Percentiles rank a stretch among this genome's conserved stretches.
Conservation (phyloP, 495 filamentous ascomycete species). For the Lasiosphaeria miniovina region DNA sequence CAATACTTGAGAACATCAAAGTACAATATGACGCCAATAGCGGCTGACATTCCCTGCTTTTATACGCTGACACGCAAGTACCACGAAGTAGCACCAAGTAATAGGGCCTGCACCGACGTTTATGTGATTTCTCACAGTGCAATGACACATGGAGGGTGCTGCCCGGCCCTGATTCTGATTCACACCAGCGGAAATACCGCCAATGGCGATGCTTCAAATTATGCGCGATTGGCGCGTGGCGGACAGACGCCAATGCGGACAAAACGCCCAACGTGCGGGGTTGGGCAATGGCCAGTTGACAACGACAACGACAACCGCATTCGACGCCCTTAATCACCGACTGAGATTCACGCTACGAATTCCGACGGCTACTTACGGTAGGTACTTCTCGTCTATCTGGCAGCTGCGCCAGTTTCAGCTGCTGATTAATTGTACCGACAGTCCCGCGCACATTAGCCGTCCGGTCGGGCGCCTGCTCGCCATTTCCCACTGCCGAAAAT, state of each 20-base stretch:
- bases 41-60: too few relatives aligned
- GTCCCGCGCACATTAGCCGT: slow-evolving; percentile 10
- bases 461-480: too few relatives aligned
- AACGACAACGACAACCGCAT: slow-evolving; percentile 6
- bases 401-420: slow-evolving; percentile 6
- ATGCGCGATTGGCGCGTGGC: slow-evolving; percentile 6
- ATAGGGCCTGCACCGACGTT: too few relatives aligned
- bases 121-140: slow-evolving; percentile 5
- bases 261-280: slow-evolving; percentile 14
- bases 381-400: slow-evolving; percentile 12
- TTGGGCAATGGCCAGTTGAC: slow-evolving; percentile 5
- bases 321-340: slow-evolving; percentile 2
- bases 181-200: background rate
- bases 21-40: too few relatives aligned
- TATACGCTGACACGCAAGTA: too few relatives aligned
- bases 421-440: slow-evolving; percentile 8
- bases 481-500: too few relatives aligned
- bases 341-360: slow-evolving; percentile 10
- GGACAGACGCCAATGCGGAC: slow-evolving; percentile 5
- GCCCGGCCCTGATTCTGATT: background rate
- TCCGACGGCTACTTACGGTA: slow-evolving; percentile 7
- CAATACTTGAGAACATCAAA: too few relatives aligned
- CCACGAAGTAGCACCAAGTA: too few relatives aligned
- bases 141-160: background rate
- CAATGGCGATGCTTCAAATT: slow-evolving; percentile 3